Conservation (phyloP, 73 alveolate genomes). For the Paramecium caudatum region DNA sequence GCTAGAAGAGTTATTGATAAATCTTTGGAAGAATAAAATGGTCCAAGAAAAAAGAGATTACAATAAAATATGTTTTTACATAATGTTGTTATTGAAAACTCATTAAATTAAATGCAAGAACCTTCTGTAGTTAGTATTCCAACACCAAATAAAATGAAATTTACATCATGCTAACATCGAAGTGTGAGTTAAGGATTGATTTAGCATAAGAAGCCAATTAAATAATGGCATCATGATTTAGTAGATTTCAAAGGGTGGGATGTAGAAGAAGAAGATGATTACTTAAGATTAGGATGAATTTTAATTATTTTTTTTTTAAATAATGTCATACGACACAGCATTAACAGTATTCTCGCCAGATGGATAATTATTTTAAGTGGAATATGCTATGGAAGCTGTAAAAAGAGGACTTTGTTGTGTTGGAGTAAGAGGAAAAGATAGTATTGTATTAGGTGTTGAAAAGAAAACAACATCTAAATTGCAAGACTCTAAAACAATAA, state of each 20-base stretch:
- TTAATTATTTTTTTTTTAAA: constrained; percentile 76
- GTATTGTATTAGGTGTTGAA: constrained; percentile 94
- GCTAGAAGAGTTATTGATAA: constrained; percentile 26
- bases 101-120: constrained; percentile 17
- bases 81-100: constrained; percentile 9
- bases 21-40: background rate
- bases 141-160: background rate
- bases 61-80: constrained; percentile 28
- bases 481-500: constrained; percentile 95
- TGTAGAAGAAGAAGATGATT: constrained; percentile 48
- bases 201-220: background rate
- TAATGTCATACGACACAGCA: constrained; percentile 97
- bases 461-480: constrained; percentile 93
- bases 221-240: background rate
- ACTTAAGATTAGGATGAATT: constrained; percentile 73
- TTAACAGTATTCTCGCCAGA: constrained; percentile 97
- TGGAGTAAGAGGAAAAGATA: constrained; percentile 93
- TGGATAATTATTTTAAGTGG: constrained; percentile 96
- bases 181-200: constrained; percentile 53
- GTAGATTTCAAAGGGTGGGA: constrained; percentile 60
- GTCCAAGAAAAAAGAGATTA: constrained; percentile 3
- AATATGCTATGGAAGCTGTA: constrained; percentile 98
- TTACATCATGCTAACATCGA: background rate
- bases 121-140: background rate
- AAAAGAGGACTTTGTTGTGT: constrained; percentile 94